Percentiles rank a stretch among this genome's conserved stretches.
phyloP scores from a whole-genome alignment of 2,329 filamentous ascomycete species.

The Dactylonectria macrodidyma region DNA sequence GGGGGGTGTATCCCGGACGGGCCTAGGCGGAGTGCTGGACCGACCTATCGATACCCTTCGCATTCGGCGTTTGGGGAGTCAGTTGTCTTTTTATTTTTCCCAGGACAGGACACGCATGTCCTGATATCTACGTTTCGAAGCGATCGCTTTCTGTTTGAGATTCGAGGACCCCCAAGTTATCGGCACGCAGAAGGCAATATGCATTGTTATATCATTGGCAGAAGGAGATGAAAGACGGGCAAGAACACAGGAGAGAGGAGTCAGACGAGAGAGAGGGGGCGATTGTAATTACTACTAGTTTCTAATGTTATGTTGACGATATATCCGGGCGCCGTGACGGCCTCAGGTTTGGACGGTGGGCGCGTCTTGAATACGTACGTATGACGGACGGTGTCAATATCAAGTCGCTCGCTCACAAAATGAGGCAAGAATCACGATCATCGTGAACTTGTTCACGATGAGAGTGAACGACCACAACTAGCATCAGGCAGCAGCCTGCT shows the following conservation, averaged over 20 bases:
- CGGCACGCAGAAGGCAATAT: conserved; percentile 20
- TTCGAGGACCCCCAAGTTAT: conserved; percentile 26
- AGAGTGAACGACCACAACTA: too few species aligned
- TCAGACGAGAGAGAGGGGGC: conserved; percentile 7
- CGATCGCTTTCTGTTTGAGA: conserved; percentile 38
- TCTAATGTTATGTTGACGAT: conserved; percentile 47
- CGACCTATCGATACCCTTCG: conserved; percentile 49
- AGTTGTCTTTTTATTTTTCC: conserved; percentile 32
- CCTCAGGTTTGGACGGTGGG: too few species aligned
- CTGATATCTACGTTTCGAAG: conserved; percentile 41
- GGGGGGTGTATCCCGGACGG: conserved; percentile 29
- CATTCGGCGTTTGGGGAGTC: conserved; percentile 46
- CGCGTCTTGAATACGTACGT: too few species aligned
- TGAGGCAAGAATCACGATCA: too few species aligned
- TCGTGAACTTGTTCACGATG: too few species aligned
- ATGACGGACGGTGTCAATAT: too few species aligned
- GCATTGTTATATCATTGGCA: conserved; percentile 31
- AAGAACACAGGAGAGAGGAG: too few species aligned
- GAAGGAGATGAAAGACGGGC: conserved; percentile 8
- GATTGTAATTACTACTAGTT: conserved; percentile 48
- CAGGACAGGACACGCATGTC: conserved; percentile 29
- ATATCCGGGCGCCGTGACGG: conserved; percentile 46
- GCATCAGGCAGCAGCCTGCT: too few species aligned
- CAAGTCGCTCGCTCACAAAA: too few species aligned
- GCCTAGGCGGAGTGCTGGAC: conserved; percentile 41